phyloP scores from a whole-genome alignment of 768 basidiomycete species.

The Chiua virens region DNA sequence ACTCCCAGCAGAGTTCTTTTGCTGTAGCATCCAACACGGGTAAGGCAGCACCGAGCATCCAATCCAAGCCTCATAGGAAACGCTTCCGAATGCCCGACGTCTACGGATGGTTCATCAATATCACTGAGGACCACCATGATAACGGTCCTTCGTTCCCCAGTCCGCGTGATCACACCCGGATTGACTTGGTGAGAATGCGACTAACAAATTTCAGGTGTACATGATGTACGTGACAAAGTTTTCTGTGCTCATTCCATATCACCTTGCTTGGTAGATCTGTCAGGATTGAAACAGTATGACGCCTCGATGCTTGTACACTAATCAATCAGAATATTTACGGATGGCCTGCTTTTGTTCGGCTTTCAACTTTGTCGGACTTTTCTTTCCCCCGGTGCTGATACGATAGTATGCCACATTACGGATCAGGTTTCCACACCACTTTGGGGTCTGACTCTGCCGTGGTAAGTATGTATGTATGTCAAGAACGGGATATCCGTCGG shows the following conservation, averaged over 20 bases:
- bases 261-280: background rate
- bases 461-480: background rate
- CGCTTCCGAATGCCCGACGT: background rate
- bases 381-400: background rate
- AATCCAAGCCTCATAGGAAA: background rate
- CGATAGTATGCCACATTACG: background rate
- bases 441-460: background rate
- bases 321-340: background rate
- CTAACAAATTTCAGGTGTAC: background rate
- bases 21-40: background rate
- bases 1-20: background rate
- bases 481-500: background rate
- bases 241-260: no score
- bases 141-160: no score
- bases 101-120: background rate
- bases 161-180: no score
- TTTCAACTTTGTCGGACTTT: background rate
- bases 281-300: background rate
- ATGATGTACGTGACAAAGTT: no score
- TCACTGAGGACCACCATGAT: no score
- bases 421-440: no score
- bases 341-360: background rate
- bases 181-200: no score
- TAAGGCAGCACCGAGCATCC: background rate
- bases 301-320: background rate